phyloP scores from a whole-genome alignment of 257 asterid genomes.

The Solanum acaule region DNA sequence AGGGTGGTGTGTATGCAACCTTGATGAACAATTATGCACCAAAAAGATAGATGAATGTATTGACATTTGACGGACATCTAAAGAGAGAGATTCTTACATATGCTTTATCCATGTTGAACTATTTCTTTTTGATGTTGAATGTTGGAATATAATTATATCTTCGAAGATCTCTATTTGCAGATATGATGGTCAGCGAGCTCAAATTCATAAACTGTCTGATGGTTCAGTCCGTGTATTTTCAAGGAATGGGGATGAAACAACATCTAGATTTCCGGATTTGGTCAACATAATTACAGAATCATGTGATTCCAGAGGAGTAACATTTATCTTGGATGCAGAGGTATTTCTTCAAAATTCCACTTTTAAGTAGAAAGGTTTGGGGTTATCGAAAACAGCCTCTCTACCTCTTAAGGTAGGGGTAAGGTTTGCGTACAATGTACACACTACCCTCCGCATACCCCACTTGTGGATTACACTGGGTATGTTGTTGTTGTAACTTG shows the following conservation, averaged over 20 bases:
- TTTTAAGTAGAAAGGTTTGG: not conserved
- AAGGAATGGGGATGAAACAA: conserved; percentile 86
- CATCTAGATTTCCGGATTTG: conserved; percentile 76
- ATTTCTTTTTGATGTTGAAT: not conserved
- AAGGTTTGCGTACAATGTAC: not conserved
- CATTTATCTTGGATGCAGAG: conserved; percentile 86
- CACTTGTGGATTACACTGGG: not conserved
- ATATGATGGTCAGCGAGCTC: conserved; percentile 97
- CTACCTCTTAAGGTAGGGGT: not conserved
- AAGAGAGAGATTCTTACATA: not conserved
- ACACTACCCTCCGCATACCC: not conserved
- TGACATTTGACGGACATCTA: not conserved
- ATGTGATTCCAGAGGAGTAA: conserved; percentile 28
- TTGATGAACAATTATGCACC: not conserved
- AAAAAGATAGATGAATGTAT: not conserved
- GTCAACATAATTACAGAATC: conserved; percentile 45
- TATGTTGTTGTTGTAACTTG: not conserved
- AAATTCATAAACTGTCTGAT: conserved; percentile 62
- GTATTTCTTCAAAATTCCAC: conserved; percentile 23
- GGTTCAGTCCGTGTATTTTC: conserved; percentile 74
- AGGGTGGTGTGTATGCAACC: not conserved
- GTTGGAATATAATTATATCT: not conserved
- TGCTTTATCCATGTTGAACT: not conserved
- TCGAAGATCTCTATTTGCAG: conserved; percentile 29
- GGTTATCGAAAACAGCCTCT: not conserved